Conservation (phyloP, 345 rosid species). For the Boechera retrofracta region DNA sequence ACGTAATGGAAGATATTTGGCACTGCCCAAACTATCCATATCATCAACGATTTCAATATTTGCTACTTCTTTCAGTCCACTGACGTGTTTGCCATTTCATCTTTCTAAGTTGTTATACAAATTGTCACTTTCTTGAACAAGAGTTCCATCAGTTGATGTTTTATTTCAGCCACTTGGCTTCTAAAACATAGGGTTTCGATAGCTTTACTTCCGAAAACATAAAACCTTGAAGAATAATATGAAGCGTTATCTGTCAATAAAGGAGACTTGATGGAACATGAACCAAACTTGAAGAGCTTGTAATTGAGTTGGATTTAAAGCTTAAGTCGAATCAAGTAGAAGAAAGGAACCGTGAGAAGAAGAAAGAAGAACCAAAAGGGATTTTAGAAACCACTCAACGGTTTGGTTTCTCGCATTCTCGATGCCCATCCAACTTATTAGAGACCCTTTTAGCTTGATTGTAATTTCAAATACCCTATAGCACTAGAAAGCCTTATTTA, state of each 20-base stretch:
- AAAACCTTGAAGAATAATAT: too few relatives aligned
- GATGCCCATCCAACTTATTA: background rate
- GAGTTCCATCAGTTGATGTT: background rate
- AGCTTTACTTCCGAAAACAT: too few relatives aligned
- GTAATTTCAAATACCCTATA: background rate
- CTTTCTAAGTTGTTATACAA: background rate
- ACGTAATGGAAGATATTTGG: background rate
- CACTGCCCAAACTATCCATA: background rate
- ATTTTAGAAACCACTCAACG: background rate
- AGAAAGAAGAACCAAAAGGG: background rate
- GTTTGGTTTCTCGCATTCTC: background rate
- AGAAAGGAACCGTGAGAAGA: too few relatives aligned
- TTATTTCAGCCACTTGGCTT: background rate
- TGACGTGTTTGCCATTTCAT: background rate
- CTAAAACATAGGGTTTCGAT: too few relatives aligned
- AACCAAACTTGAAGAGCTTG: too few relatives aligned
- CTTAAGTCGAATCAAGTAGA: background rate
- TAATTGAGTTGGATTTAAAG: too few relatives aligned
- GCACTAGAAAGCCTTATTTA: too few relatives aligned
- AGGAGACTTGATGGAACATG: background rate
- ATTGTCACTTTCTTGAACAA: background rate
- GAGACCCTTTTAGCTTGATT: background rate
- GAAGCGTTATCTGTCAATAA: background rate
- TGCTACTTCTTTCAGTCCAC: background rate
- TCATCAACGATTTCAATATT: too few relatives aligned